Evolutionary conservation across 768 basidiomycete genomes (phyloP).

Genomic region (Austroboletus eburneus): DNA sequence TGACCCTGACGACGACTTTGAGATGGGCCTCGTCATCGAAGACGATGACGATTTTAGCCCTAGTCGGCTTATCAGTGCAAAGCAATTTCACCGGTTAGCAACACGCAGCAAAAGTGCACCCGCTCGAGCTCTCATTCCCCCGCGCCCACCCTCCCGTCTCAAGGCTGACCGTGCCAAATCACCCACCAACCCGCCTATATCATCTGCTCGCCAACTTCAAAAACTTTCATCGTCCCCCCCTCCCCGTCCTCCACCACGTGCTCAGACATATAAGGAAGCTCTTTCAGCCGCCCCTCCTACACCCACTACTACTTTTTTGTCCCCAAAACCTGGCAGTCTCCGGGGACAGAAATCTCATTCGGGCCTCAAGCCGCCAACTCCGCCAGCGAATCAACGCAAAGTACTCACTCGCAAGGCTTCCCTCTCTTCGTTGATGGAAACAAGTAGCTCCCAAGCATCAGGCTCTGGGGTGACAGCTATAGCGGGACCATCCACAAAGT

Average conservation of each 20-base stretch:
- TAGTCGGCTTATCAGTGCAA: conserved; percentile 56
- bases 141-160: conserved; percentile 61
- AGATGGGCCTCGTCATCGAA: conserved; percentile 78
- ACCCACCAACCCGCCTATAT: conserved; percentile 61
- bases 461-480: conserved; percentile 43
- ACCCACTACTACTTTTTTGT: conserved; percentile 54
- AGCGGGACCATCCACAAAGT: conserved; percentile 35
- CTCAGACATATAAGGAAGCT: conserved; percentile 57
- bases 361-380: conserved; percentile 71
- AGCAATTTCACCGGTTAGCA: conserved; percentile 41
- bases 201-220: conserved; percentile 66
- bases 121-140: conserved; percentile 42
- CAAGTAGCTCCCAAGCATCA: conserved; percentile 49
- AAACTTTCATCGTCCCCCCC: conserved; percentile 70
- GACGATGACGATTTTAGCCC: conserved; percentile 82
- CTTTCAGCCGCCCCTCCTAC: conserved; percentile 46
- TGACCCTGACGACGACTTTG: conserved; percentile 81
- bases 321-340: conserved; percentile 68
- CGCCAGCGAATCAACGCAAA: conserved; percentile 58
- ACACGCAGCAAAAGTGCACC: conserved; percentile 61
- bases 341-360: conserved; percentile 83
- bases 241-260: conserved; percentile 44
- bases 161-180: conserved; percentile 69
- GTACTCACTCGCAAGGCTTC: conserved; percentile 71
- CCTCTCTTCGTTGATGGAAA: conserved; percentile 68